Percentiles rank a stretch among this genome's conserved stretches.
These are phyloP conservation scores for Penicillium maclennaniae DNA, from an alignment of 495 filamentous ascomycete species.

Conservation along the genomic window DNA sequence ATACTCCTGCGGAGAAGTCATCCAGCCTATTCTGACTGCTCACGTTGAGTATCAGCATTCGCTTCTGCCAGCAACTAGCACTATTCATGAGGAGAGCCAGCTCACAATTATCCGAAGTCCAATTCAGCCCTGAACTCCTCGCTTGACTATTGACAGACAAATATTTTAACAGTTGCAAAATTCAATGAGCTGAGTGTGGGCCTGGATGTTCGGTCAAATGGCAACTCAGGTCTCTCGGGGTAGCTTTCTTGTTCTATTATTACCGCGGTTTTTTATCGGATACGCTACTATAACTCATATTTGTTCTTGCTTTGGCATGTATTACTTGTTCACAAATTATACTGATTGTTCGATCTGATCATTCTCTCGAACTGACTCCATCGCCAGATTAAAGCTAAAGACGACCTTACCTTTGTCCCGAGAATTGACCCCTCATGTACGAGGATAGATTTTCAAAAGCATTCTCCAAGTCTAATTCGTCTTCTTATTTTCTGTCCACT, in stretches of 20 bases:
- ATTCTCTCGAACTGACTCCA: not conserved
- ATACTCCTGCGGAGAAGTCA: slow-evolving; percentile 6
- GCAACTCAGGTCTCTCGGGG: not conserved
- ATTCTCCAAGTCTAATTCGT: slow-evolving; percentile 26
- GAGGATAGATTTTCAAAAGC: slow-evolving; percentile 19
- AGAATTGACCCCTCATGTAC: slow-evolving; percentile 7
- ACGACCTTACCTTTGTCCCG: not conserved
- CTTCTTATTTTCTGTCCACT: not conserved
- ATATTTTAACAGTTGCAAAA: not conserved
- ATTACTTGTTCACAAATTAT: not conserved
- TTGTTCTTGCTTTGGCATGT: not conserved
- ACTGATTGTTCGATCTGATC: not conserved
- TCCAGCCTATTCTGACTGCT: slow-evolving; percentile 18
- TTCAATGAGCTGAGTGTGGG: not conserved
- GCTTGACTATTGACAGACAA: not conserved
- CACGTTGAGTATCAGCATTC: slow-evolving; percentile 21
- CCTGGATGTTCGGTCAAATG: not conserved
- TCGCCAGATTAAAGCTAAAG: not conserved
- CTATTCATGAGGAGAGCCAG: slow-evolving; percentile 12
- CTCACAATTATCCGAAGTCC: slow-evolving; percentile 17
- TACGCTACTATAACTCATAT: not conserved
- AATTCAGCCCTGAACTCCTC: not conserved
- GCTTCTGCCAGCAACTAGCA: slow-evolving; percentile 12
- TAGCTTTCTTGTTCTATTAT: not conserved
- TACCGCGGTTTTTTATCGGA: not conserved